Base-by-base conservation (phyloP, 192 early-diverging fungal species). In the Diversispora epigaea region DNA sequence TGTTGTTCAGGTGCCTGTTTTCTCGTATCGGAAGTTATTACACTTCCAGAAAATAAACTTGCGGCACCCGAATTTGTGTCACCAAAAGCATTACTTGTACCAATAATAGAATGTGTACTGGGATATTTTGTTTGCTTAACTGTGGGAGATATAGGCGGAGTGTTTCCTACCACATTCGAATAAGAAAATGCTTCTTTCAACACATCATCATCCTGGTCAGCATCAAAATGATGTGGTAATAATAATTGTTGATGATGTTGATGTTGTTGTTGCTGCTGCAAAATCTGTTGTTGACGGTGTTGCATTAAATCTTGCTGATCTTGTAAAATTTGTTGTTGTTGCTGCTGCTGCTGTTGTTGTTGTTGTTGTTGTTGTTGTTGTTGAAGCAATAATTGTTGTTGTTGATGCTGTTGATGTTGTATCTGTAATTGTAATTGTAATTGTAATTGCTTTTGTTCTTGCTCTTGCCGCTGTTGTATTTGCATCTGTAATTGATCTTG, bases 171-270 rank as follows among this genome's bases (percentile, higher is more conserved):
- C 39, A 77, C n/a, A 43, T 25, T 57, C 22, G 76, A 14, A 39
- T 70, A 70, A 15, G 75, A 22, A 58, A 78, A 78, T 12, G 64
- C 77, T 67, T 75, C 77, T 25, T 78, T 78, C 8, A 78, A 40
- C n/a, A 78, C 77, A 25, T 78, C 77, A 60, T 78, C 77, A 58
- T 78, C 77, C 21, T 73, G 69, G 46, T 78, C 77, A 44, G 46
- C 60, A 14, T 73, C 69, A 78, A 73, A 67, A 56, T 41, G 61
- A 39, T 54, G 17, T 55, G 22, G 39, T 12, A 73, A 32, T 17
- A 73, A 56, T 56, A 73, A 55, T 52, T 66, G 32, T 50, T 72
- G 60, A 2, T 71, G 70, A 22, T 71, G 50, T 17, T 50, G 46
- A 14, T 57, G 58, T 40, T 69, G 60, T 57, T 45, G 9, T 21